Evolutionary conservation across 352 stramenopile genomes (phyloP), one percentile per base, ranked within the genome.

Genomic region (Globisporangium viniferum): DNA sequence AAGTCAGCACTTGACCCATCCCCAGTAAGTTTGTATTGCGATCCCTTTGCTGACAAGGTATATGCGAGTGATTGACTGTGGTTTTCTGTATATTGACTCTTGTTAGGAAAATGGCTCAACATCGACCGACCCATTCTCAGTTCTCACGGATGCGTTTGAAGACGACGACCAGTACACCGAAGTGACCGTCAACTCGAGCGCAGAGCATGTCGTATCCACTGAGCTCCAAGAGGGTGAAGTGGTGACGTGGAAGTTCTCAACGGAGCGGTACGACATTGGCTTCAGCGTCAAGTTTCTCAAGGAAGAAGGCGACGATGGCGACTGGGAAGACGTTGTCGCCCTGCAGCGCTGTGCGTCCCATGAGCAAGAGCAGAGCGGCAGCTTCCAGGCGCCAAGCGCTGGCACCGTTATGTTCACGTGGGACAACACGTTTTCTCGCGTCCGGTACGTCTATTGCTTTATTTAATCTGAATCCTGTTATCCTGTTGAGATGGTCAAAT

Each of bases 361-460:
- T 56, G 49, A 72, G 7, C 62, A 77, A 10, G 68, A 83, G 60
- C 75, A 86, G 33, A 79, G 29, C 9, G 81, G 78, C 24, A 72
- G 60, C 6, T 91, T 84, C 48, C 59, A 71, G 31, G 56, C 81
- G 22, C 46, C 58, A 9, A 68, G 2, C 36, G 55, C 70, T 8
- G 79, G 83, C 2, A 91, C 78, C 7, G 64, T 88, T 54, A 65
- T 84, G 27, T 75, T 89, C 59, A 89, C 68, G 27, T 91, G 83
- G 83, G 77, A 89, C 64, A 91, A 91, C 65, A 77, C 68, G 7
- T 89, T 81, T 59, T 91, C 83, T 0, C 57, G 76, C 15, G 71
- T 89, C 46, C 76, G 81, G 83, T 91, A 68, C 44, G 77, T 56
- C 39, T 24, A 44, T 22, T 35, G 3, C 1, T 33, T 18, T 7